Base-by-base conservation (phyloP, 2,329 filamentous ascomycete genomes). In the Fusarium goolgardi region DNA sequence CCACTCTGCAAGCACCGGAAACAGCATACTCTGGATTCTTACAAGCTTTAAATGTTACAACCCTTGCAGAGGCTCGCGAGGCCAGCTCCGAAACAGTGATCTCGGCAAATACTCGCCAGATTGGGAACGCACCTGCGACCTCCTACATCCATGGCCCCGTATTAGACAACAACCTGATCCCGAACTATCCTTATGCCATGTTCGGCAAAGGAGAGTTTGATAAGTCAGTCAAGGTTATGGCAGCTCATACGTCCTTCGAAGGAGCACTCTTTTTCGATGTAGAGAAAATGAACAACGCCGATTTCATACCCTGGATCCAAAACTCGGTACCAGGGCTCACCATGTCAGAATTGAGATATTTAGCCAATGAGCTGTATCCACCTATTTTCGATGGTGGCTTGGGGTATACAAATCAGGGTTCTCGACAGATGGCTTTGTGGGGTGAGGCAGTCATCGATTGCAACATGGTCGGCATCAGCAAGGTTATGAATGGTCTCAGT, bases 181-280 rank as follows among this genome's bases (percentile, higher is more conserved):
- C 44, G 0, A 32, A 34, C 6, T 51, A 41, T 11, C 59, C 55
- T 1, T 44, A 37, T 13, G 12, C 31, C 13, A 35, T 63, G 20
- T 47, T 63, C 1, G 6, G 6, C 15, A 20, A 35, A 2, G 59
- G 55, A 3, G 1, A 47, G 2, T 59, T 49, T 10, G 54, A 59
- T 13, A 59, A 46, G 6, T 63, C 55, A 20, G 59, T 64, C 3
- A 62, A 54, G 18, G 21, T 50, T 1, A 21, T 61, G 21, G 18
- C 52, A 2, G 43, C 43, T 2, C 49, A 40, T 4, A 62, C 47
- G 11, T 21, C 29, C 4, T 45, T 57, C 1, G 49, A 62, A 5
- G 31, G 34, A 13, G 44, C 32, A 1, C 50, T 61, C 10, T 61
- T 58, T 25, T 58, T 58, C 18, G 57, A 50, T 13, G 20, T 49